These are phyloP conservation scores for Ogataea kodamae DNA, from an alignment of 805 yeast genomes.

Conservation along the genomic window DNA sequence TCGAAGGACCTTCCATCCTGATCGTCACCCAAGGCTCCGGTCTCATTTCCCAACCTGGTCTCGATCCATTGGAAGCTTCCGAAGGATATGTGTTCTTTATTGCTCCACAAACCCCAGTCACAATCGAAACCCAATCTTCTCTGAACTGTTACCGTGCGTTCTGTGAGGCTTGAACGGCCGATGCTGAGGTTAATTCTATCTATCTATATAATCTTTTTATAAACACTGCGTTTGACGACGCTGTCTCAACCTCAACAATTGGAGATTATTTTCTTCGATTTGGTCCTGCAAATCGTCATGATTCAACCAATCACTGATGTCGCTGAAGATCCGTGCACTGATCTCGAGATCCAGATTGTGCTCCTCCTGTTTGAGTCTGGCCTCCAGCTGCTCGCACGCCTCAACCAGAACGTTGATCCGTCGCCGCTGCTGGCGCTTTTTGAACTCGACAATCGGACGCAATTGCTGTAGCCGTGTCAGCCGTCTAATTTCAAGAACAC, in stretches of 20 bases:
- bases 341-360: conserved; percentile 51
- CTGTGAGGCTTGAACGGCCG: conserved; percentile 66
- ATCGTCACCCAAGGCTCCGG: conserved; percentile 85
- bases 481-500: conserved; percentile 75
- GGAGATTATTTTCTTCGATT: conserved; percentile 27
- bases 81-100: conserved; percentile 82
- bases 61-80: conserved; percentile 39
- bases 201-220: conserved; percentile 2
- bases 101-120: conserved; percentile 70
- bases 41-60: conserved; percentile 40
- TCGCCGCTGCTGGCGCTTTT: conserved; percentile 42
- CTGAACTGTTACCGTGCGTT: conserved; percentile 90
- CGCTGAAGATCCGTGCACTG: conserved; percentile 56
- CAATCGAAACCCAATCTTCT: conserved; percentile 48
- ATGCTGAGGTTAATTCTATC: conserved; percentile 3
- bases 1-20: conserved; percentile 85
- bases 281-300: conserved; percentile 40
- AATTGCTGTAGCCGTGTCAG: conserved; percentile 54
- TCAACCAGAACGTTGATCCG: conserved; percentile 62
- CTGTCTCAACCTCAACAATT: conserved; percentile 13
- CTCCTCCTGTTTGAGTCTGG: conserved; percentile 59
- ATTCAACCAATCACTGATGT: conserved; percentile 63
- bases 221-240: conserved; percentile 6
- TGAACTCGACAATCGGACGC: conserved; percentile 65
- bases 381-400: conserved; percentile 69